phyloP scores from a whole-genome alignment of 2,329 filamentous ascomycete species.

The Paracorniculantispora psalliotae region DNA sequence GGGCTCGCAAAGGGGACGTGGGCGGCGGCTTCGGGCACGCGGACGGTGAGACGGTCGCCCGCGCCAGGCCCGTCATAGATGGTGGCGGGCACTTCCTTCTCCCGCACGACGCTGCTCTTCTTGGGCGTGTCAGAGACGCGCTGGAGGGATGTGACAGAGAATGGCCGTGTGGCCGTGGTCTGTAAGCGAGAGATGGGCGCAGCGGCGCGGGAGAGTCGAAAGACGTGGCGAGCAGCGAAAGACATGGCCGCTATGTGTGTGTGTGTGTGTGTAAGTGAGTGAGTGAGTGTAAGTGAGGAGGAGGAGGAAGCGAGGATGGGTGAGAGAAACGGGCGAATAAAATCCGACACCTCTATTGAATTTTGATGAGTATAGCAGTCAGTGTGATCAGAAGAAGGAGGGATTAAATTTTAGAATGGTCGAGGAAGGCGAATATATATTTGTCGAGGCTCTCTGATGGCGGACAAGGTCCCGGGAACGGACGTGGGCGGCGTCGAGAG shows the following conservation, averaged over 20 bases:
- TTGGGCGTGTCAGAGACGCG: conserved; percentile 34
- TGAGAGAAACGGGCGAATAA: neutral
- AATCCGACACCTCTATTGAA: neutral
- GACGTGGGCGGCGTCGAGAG: neutral
- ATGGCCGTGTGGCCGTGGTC: conserved; percentile 23
- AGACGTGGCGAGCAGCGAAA: conserved; percentile 29
- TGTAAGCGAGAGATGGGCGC: conserved; percentile 19
- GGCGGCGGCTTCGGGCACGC: conserved; percentile 40
- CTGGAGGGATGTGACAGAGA: conserved; percentile 27
- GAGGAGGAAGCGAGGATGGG: neutral
- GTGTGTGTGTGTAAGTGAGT: conserved; percentile 15
- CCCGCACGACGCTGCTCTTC: conserved; percentile 50
- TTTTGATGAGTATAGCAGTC: neutral
- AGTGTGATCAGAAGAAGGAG: conserved; percentile 4
- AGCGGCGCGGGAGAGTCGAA: conserved; percentile 29
- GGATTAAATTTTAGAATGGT: neutral
- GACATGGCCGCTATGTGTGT: conserved; percentile 27
- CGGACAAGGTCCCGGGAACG: conserved; percentile 9
- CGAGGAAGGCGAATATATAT: conserved; percentile 12
- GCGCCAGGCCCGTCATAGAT: conserved; percentile 43
- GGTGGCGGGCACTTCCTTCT: conserved; percentile 54
- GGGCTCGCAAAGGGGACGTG: conserved; percentile 39
- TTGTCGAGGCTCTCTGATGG: conserved; percentile 7
- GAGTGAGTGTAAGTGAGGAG: conserved; percentile 8
- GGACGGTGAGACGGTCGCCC: conserved; percentile 53